Percentiles rank a stretch among this genome's conserved stretches.
Conservation (phyloP, 345 rosid species). For the Sonneratia caseolaris region DNA sequence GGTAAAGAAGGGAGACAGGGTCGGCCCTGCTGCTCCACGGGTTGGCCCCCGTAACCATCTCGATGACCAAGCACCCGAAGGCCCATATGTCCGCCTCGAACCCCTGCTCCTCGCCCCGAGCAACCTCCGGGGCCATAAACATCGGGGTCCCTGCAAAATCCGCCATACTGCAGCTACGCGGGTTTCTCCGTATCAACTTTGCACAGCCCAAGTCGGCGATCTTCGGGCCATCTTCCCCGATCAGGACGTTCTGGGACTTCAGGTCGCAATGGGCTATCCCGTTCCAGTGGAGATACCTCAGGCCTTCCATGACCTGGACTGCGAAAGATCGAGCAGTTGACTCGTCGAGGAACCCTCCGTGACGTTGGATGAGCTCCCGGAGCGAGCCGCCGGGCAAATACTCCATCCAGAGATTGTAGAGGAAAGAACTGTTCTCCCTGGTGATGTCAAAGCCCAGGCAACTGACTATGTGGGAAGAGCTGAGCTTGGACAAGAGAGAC, state of each 20-base stretch:
- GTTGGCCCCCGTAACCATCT: slow-evolving; percentile 62
- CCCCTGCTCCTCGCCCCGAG: slow-evolving; percentile 77
- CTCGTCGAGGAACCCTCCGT: slow-evolving; percentile 56
- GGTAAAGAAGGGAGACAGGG: slow-evolving; percentile 54
- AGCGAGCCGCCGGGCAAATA: slow-evolving; percentile 63
- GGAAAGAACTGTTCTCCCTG: slow-evolving; percentile 16
- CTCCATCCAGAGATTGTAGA: slow-evolving; percentile 62
- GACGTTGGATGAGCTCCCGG: slow-evolving; percentile 36
- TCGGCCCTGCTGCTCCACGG: slow-evolving; percentile 67
- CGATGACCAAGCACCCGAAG: slow-evolving; percentile 62
- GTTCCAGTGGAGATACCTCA: slow-evolving; percentile 45
- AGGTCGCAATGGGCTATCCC: slow-evolving; percentile 73
- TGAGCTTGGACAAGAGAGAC: slow-evolving; percentile 38
- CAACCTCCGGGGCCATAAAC: slow-evolving; percentile 93
- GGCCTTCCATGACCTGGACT: slow-evolving; percentile 38
- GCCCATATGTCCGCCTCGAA: slow-evolving; percentile 86
- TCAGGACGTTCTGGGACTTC: slow-evolving; percentile 65
- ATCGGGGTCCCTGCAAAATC: slow-evolving; percentile 78
- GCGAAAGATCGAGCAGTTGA: slow-evolving; percentile 30
- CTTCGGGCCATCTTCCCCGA: slow-evolving; percentile 44
- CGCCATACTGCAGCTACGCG: background rate
- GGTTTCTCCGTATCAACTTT: slow-evolving; percentile 17
- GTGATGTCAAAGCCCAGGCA: slow-evolving; percentile 46
- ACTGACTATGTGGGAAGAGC: slow-evolving; percentile 49
- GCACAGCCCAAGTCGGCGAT: slow-evolving; percentile 84